Evolutionary conservation across 257 asterid genomes (phyloP).

Genomic region (Fraxinus pennsylvanica): DNA sequence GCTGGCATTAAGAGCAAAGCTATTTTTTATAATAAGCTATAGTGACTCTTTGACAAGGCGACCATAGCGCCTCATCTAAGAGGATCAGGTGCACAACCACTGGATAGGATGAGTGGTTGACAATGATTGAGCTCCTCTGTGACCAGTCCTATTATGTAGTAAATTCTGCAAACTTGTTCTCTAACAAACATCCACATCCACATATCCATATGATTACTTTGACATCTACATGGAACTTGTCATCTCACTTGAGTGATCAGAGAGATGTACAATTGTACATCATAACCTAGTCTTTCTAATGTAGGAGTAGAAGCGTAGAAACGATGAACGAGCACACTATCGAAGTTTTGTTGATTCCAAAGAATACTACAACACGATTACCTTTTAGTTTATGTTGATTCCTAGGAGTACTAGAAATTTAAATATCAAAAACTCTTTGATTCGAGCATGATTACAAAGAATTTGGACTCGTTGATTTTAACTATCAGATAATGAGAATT

Average conservation of each 20-base stretch:
- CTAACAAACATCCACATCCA: background rate
- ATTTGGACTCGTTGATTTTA: too few relatives aligned
- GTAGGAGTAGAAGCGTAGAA: too few relatives aligned
- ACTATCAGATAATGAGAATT: too few relatives aligned
- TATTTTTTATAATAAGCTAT: background rate
- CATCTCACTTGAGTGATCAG: background rate
- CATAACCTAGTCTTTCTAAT: background rate
- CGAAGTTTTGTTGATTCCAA: too few relatives aligned
- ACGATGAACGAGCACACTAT: too few relatives aligned
- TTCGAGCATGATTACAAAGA: too few relatives aligned
- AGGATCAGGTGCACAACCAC: background rate
- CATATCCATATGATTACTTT: background rate
- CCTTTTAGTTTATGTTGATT: too few relatives aligned
- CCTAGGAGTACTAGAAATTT: too few relatives aligned
- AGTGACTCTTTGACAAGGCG: background rate
- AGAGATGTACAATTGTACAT: background rate
- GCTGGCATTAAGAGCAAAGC: background rate
- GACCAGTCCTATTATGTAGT: background rate
- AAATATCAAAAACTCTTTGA: too few relatives aligned
- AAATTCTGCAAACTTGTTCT: background rate
- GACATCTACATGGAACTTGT: background rate
- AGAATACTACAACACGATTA: too few relatives aligned
- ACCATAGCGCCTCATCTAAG: background rate
- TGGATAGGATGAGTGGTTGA: background rate
- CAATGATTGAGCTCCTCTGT: background rate